Percentiles rank a stretch among this genome's conserved stretches.
These are phyloP conservation scores for Gossypium raimondii DNA, from an alignment of 345 rosid species.

Conservation along the genomic window DNA sequence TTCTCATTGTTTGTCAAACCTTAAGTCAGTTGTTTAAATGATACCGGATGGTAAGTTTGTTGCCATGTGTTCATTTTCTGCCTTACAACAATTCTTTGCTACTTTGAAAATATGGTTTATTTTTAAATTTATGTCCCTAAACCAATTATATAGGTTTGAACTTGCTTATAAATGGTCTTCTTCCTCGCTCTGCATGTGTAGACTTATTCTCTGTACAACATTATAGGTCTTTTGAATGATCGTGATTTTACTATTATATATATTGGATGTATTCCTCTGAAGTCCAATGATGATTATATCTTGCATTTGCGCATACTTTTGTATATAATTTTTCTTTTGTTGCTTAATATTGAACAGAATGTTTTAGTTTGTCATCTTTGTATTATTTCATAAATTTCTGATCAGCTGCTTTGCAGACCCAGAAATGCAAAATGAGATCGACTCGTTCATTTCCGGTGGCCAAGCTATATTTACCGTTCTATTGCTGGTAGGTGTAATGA, in stretches of 20 bases:
- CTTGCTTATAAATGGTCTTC: not conserved
- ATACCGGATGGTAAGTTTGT: not conserved
- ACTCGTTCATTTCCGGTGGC: slow-evolving; percentile 51
- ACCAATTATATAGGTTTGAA: not conserved
- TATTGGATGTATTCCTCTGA: not conserved
- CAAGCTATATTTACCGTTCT: slow-evolving; percentile 62
- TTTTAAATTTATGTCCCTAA: not conserved
- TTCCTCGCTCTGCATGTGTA: not conserved
- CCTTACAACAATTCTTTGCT: not conserved
- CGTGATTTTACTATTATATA: not conserved
- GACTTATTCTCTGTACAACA: not conserved
- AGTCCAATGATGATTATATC: not conserved
- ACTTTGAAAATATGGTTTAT: not conserved
- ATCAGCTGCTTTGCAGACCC: slow-evolving; percentile 44
- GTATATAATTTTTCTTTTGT: not conserved
- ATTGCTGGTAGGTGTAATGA: slow-evolving; percentile 52
- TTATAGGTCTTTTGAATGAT: not conserved
- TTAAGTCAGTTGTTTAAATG: not conserved
- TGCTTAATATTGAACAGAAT: not conserved
- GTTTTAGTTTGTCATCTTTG: not conserved
- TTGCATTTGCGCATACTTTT: not conserved
- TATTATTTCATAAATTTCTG: slow-evolving; percentile 16
- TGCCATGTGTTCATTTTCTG: slow-evolving; percentile 7
- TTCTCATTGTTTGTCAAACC: not conserved
- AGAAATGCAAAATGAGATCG: slow-evolving; percentile 76